A percentile compares a stretch with the other conserved stretches of the same genome.
Conservation (phyloP, 768 basidiomycete species). For the Mycena epipterygia region DNA sequence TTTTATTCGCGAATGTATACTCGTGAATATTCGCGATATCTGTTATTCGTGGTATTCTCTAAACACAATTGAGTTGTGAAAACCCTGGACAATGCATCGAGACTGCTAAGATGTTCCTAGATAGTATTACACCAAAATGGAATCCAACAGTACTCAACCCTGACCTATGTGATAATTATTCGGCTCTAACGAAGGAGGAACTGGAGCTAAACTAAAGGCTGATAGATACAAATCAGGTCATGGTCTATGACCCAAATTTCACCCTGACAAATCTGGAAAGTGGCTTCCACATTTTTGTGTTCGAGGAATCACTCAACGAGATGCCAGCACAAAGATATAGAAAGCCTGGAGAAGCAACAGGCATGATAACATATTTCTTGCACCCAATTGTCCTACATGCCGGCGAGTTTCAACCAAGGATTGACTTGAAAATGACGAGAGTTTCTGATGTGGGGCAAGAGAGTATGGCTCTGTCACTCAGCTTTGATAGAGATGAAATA, state of each 20-base stretch:
- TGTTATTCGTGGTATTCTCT: too few relatives aligned
- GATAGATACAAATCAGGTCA: not conserved
- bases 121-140: too few relatives aligned
- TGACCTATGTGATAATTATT: too few relatives aligned
- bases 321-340: not conserved
- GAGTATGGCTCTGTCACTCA: not conserved
- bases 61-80: too few relatives aligned
- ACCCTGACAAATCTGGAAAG: not conserved
- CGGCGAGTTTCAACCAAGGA: not conserved
- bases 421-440: not conserved
- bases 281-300: not conserved
- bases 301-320: not conserved
- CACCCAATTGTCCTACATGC: not conserved
- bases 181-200: too few relatives aligned
- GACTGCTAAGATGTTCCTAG: too few relatives aligned
- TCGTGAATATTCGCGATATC: too few relatives aligned
- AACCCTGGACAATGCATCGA: too few relatives aligned
- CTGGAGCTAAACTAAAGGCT: too few relatives aligned
- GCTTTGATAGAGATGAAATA: not conserved
- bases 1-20: too few relatives aligned
- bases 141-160: too few relatives aligned
- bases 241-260: conserved; percentile 1
- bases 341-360: not conserved
- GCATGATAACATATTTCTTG: not conserved
- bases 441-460: not conserved